Evolutionary conservation across 139 green algal species (phyloP).

Genomic region (Pseudopediastrum boryanum): DNA sequence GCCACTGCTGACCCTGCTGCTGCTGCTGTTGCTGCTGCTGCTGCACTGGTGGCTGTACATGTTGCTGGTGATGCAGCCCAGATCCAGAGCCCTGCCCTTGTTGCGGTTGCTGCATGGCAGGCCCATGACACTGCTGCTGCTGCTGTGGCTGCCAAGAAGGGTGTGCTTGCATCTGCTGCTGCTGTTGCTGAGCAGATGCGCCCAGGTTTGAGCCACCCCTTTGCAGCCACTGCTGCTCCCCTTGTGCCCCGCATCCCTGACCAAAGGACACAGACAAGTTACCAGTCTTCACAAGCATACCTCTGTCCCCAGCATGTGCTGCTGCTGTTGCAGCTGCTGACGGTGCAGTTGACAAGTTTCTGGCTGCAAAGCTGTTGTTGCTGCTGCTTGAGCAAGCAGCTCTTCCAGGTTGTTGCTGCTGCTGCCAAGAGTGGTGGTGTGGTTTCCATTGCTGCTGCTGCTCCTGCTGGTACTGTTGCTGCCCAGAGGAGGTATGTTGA

Average conservation of each 20-base stretch:
- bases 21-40: conserved; percentile 5
- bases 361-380: too few species aligned
- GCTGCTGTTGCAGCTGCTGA: conserved; percentile 9
- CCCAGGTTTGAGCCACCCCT: too few species aligned
- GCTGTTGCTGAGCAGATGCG: conserved; percentile 1
- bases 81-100: not conserved
- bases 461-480: conserved; percentile 2
- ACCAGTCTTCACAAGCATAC: too few species aligned
- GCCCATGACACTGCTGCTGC: not conserved
- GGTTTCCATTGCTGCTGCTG: not conserved
- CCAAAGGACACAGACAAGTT: too few species aligned
- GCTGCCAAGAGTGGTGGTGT: not conserved
- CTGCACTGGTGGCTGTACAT: not conserved
- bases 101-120: not conserved
- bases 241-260: too few species aligned
- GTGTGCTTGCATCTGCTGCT: conserved; percentile 4
- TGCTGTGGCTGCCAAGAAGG: not conserved
- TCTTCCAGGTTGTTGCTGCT: not conserved
- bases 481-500: not conserved
- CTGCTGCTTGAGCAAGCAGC: not conserved
- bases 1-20: not conserved
- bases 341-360: not conserved
- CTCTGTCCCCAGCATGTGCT: too few species aligned
- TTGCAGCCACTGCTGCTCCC: too few species aligned
- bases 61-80: not conserved